Conservation (phyloP, 306 rosid genomes). For the Ormosia emarginata region DNA sequence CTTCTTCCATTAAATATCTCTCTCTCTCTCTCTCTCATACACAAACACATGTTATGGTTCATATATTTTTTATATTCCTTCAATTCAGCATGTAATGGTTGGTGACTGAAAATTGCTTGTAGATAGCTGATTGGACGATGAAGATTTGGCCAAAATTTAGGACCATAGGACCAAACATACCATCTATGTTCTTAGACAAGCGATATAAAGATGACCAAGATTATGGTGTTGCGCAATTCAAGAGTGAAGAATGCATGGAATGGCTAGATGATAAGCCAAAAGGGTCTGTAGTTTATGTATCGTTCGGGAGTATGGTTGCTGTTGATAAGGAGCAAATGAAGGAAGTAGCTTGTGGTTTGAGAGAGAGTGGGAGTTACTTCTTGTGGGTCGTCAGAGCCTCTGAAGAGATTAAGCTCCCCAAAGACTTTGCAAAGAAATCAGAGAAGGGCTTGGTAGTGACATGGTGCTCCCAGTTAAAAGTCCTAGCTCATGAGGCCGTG, state of each 20-base stretch:
- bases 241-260: slow-evolving; percentile 1
- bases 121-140: slow-evolving; percentile 16
- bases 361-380: slow-evolving; percentile 7
- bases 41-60: too few species aligned
- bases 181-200: slow-evolving; percentile 5
- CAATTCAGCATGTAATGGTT: background rate
- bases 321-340: slow-evolving; percentile 14
- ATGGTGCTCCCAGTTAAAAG: slow-evolving; percentile 27
- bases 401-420: slow-evolving; percentile 9
- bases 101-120: background rate
- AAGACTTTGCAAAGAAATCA: slow-evolving; percentile 15
- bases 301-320: slow-evolving; percentile 10
- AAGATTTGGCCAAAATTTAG: slow-evolving; percentile 14
- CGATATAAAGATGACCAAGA: slow-evolving; percentile 5
- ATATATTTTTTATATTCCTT: too few species aligned
- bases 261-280: slow-evolving; percentile 24
- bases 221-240: background rate
- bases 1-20: too few species aligned
- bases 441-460: slow-evolving; percentile 18
- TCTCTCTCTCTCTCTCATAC: too few species aligned
- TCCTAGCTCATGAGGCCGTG: slow-evolving; percentile 18
- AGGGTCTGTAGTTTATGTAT: slow-evolving; percentile 28
- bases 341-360: slow-evolving; percentile 12
- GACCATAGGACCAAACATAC: slow-evolving; percentile 18
- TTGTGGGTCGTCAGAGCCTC: slow-evolving; percentile 26